phyloP scores from a whole-genome alignment of 768 basidiomycete species.

The Boletus speciosus region DNA sequence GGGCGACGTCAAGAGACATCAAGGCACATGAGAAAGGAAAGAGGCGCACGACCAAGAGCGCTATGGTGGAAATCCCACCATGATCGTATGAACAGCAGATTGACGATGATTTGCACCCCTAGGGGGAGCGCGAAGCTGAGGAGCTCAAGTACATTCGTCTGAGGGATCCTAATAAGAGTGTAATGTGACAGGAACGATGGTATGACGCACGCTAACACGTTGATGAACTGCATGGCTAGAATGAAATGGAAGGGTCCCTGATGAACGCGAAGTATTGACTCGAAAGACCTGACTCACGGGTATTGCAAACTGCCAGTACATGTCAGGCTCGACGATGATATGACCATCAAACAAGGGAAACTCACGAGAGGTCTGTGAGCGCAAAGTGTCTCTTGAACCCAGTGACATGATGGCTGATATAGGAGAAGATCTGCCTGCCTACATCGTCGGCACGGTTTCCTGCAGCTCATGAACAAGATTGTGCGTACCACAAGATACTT shows the following conservation, averaged over 20 bases:
- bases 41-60: conserved; percentile 26
- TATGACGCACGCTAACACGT: conserved; percentile 52
- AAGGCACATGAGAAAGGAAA: background rate
- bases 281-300: conserved; percentile 31
- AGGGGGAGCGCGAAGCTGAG: conserved; percentile 56
- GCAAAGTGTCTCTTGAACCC: conserved; percentile 81
- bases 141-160: conserved; percentile 41
- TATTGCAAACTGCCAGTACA: conserved; percentile 29
- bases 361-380: conserved; percentile 69
- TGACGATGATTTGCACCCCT: conserved; percentile 61
- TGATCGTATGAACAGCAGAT: conserved; percentile 65
- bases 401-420: conserved; percentile 49
- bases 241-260: background rate
- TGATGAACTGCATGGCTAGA: conserved; percentile 63
- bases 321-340: conserved; percentile 10
- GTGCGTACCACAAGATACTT: conserved; percentile 54
- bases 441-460: background rate
- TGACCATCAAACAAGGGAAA: conserved; percentile 8
- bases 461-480: background rate
- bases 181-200: background rate
- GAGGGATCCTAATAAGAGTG: background rate
- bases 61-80: conserved; percentile 89
- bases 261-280: background rate
- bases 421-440: conserved; percentile 52
- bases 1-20: background rate